A percentile compares a stretch with the other conserved stretches of the same genome.
Conservation (phyloP, 2,329 filamentous ascomycete genomes). For the Fusarium acutatum region DNA sequence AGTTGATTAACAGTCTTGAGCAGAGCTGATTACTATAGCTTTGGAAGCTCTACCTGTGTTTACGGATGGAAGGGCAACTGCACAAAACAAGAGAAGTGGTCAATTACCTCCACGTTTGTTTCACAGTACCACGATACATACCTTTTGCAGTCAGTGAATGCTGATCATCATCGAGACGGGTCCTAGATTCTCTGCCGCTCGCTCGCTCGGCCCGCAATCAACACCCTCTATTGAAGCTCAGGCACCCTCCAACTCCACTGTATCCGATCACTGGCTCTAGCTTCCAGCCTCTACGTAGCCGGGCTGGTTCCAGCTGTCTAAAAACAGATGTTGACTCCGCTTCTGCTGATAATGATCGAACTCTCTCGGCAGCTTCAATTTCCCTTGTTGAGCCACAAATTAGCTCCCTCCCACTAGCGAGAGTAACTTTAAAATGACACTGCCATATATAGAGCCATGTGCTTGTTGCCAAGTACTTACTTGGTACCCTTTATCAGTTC, state of each 20-base stretch:
- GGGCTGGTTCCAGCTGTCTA: background rate
- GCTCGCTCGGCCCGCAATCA: slow-evolving; percentile 30
- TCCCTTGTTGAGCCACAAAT: slow-evolving; percentile 34
- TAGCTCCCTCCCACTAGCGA: slow-evolving; percentile 24
- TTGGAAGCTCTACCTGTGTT: slow-evolving; percentile 14
- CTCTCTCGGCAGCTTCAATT: slow-evolving; percentile 27
- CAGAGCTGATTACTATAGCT: background rate
- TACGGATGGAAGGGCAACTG: slow-evolving; percentile 15
- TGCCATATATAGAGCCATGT: background rate
- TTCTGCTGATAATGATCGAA: slow-evolving; percentile 14
- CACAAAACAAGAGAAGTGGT: slow-evolving; percentile 23
- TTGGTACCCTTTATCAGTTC: slow-evolving; percentile 10
- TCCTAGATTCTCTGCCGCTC: slow-evolving; percentile 19
- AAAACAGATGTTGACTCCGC: background rate
- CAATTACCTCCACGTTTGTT: background rate
- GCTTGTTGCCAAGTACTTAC: background rate
- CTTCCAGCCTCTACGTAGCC: background rate
- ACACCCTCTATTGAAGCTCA: slow-evolving; percentile 2
- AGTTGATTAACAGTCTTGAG: background rate
- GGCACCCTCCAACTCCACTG: slow-evolving; percentile 8
- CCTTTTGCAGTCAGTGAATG: background rate
- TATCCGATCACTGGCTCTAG: slow-evolving; percentile 5
- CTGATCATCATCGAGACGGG: background rate
- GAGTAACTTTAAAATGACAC: slow-evolving; percentile 9
- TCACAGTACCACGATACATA: background rate